Conservation (phyloP, 2,329 filamentous ascomycete genomes). For the Trichoderma atroviride region DNA sequence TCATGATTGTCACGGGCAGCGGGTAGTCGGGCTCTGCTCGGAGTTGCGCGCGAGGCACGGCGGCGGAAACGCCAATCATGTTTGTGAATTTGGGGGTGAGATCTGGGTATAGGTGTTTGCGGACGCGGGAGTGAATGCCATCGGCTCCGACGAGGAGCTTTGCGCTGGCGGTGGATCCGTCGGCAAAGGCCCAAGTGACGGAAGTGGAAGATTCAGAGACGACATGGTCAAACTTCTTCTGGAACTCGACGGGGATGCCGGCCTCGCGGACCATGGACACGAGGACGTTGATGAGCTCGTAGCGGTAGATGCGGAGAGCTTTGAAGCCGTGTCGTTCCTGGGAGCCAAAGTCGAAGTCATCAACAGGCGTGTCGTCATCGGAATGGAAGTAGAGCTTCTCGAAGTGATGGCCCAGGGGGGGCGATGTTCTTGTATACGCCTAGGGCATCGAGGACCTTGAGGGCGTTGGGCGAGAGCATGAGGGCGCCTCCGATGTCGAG, state of each 20-base stretch:
- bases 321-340: slow-evolving; percentile 54
- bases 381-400: slow-evolving; percentile 52
- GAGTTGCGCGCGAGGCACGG: slow-evolving; percentile 43
- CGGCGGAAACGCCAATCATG: slow-evolving; percentile 45
- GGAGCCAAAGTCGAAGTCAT: slow-evolving; percentile 53
- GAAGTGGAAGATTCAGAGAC: slow-evolving; percentile 42
- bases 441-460: slow-evolving; percentile 55
- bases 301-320: slow-evolving; percentile 57
- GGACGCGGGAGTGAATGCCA: slow-evolving; percentile 61
- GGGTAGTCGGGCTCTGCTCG: slow-evolving; percentile 40
- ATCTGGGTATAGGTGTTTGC: slow-evolving; percentile 53
- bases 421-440: slow-evolving; percentile 51
- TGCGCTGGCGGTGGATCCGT: slow-evolving; percentile 46
- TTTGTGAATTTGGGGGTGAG: slow-evolving; percentile 54
- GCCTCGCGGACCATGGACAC: slow-evolving; percentile 44
- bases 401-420: slow-evolving; percentile 53
- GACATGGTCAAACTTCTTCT: slow-evolving; percentile 51
- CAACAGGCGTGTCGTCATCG: slow-evolving; percentile 37
- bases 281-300: slow-evolving; percentile 54
- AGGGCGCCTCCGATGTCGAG: slow-evolving; percentile 57
- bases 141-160: slow-evolving; percentile 58
- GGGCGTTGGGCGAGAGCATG: slow-evolving; percentile 62
- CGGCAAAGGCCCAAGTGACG: slow-evolving; percentile 52
- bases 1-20: slow-evolving; percentile 49
- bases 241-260: slow-evolving; percentile 49